Percentiles rank a stretch among this genome's conserved stretches.
Evolutionary conservation across 345 rosid species (phyloP).

Genomic region (Moringa oleifera): DNA sequence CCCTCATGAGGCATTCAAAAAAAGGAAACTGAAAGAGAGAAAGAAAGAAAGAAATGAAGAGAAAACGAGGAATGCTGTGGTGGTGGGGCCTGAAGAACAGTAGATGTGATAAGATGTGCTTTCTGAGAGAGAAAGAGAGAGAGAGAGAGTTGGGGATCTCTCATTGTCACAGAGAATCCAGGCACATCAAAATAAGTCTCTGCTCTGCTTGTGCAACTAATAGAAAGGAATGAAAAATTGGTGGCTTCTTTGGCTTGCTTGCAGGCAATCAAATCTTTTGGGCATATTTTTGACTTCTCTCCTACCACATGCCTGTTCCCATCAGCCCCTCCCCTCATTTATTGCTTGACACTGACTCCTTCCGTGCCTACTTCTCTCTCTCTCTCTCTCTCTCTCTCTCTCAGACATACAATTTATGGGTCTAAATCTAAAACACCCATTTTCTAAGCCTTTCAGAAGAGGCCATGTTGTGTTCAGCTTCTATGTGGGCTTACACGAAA

Average conservation of each 20-base stretch:
- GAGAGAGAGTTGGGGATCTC: not conserved
- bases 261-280: slow-evolving; percentile 21
- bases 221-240: not conserved
- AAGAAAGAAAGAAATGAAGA: not conserved
- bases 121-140: too few species aligned
- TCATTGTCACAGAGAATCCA: slow-evolving; percentile 11
- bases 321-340: slow-evolving; percentile 13
- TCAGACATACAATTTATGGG: too few species aligned
- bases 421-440: too few species aligned
- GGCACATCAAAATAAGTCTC: not conserved
- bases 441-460: too few species aligned
- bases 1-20: too few species aligned
- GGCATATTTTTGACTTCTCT: slow-evolving; percentile 6
- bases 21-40: not conserved
- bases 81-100: slow-evolving; percentile 12
- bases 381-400: slow-evolving; percentile 11
- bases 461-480: too few species aligned
- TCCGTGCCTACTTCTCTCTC: slow-evolving; percentile 11
- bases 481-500: too few species aligned
- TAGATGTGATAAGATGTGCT: slow-evolving; percentile 7
- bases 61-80: slow-evolving; percentile 10
- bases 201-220: not conserved
- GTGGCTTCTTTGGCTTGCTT: not conserved
- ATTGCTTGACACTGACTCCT: slow-evolving; percentile 18
- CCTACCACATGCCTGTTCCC: slow-evolving; percentile 19